Evolutionary conservation across 2,329 filamentous ascomycete species (phyloP).

Genomic region (Metarhizium rileyi): DNA sequence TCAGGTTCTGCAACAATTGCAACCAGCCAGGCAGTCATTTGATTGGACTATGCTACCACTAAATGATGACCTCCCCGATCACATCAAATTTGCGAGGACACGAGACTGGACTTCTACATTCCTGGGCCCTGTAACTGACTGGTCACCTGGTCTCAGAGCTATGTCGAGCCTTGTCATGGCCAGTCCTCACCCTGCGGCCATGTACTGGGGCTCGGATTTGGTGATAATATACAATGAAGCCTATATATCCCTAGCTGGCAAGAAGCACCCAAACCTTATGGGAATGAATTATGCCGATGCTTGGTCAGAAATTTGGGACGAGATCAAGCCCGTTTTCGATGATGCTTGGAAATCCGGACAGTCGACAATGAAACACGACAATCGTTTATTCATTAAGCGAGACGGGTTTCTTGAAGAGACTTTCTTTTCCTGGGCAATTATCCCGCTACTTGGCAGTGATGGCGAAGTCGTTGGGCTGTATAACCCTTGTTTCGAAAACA

Average conservation of each 20-base stretch:
- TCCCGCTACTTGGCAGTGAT: constrained; percentile 65
- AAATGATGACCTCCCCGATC: constrained; percentile 52
- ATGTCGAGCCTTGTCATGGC: constrained; percentile 80
- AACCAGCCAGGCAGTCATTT: constrained; percentile 33
- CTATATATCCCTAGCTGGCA: constrained; percentile 60
- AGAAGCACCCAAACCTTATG: constrained; percentile 70
- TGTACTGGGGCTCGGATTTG: constrained; percentile 70
- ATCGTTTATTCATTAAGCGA: constrained; percentile 62
- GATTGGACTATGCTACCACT: constrained; percentile 72
- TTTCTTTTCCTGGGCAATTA: constrained; percentile 75
- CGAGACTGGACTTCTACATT: constrained; percentile 65
- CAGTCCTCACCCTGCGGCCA: constrained; percentile 61
- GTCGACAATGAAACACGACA: constrained; percentile 77
- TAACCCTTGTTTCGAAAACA: constrained; percentile 76
- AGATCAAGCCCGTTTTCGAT: constrained; percentile 58
- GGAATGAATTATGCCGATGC: constrained; percentile 58
- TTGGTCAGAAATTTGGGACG: constrained; percentile 68
- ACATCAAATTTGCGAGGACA: constrained; percentile 63
- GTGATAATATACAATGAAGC: constrained; percentile 65
- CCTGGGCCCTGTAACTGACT: constrained; percentile 65
- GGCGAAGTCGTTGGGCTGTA: constrained; percentile 68
- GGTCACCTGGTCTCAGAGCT: constrained; percentile 60
- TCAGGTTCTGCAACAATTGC: constrained; percentile 25
- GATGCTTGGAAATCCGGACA: constrained; percentile 61
- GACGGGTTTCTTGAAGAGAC: constrained; percentile 66